Percentiles rank a stretch among this genome's conserved stretches.
phyloP scores from a whole-genome alignment of 1,284 basidiomycete species.

The Sanghuangporus weigelae region DNA sequence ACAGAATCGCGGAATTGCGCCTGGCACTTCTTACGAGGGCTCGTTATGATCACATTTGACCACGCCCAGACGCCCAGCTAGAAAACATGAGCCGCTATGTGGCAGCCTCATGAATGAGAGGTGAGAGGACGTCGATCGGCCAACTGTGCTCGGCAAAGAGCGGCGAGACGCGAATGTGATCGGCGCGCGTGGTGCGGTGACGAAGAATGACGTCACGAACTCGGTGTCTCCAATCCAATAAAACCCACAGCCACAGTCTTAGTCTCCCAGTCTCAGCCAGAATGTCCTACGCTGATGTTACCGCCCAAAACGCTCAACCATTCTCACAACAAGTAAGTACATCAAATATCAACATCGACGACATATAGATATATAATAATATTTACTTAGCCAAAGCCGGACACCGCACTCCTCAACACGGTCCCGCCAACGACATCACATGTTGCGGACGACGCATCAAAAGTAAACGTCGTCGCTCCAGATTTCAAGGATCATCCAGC shows the following conservation, averaged over 20 bases:
- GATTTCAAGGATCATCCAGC: constrained; percentile 45
- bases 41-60: too few relatives aligned
- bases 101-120: too few relatives aligned
- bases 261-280: neutral
- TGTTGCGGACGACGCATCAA: constrained; percentile 44
- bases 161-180: neutral
- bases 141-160: too few relatives aligned
- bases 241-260: neutral
- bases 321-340: constrained; percentile 37
- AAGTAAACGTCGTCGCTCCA: constrained; percentile 48
- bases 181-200: neutral
- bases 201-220: neutral
- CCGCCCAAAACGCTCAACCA: constrained; percentile 51
- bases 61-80: too few relatives aligned
- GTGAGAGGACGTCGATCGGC: too few relatives aligned
- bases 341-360: constrained; percentile 2
- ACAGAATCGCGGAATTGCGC: too few relatives aligned
- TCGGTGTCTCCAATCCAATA: neutral
- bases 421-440: constrained; percentile 34
- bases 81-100: too few relatives aligned
- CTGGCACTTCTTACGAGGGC: too few relatives aligned
- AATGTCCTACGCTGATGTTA: constrained; percentile 67
- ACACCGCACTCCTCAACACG: constrained; percentile 57
- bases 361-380: neutral
- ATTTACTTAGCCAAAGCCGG: constrained; percentile 48